Evolutionary conservation across 2,329 filamentous ascomycete species (phyloP).

Genomic region (Neopestalotiopsis sp.): DNA sequence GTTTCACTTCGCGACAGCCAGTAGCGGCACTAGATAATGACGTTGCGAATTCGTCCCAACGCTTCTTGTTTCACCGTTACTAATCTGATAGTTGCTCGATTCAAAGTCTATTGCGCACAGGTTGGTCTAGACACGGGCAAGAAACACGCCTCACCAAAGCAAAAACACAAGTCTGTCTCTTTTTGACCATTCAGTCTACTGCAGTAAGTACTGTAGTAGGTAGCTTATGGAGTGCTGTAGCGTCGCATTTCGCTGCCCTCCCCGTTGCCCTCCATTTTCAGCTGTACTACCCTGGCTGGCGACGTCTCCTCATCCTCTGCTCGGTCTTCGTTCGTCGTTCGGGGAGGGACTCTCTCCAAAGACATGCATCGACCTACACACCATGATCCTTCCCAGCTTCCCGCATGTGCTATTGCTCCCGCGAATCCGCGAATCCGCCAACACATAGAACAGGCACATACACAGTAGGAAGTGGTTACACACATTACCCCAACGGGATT

Average conservation of each 20-base stretch:
- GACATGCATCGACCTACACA: neutral
- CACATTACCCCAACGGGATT: neutral
- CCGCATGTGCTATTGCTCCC: neutral
- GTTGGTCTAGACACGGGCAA: neutral
- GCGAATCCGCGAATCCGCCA: neutral
- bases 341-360: neutral
- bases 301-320: neutral
- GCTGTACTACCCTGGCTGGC: neutral
- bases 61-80: neutral
- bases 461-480: neutral
- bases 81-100: neutral
- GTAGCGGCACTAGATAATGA: neutral
- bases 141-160: neutral
- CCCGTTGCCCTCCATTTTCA: neutral
- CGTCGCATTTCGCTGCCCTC: neutral
- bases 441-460: neutral
- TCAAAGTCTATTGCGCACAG: neutral
- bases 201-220: too few species aligned
- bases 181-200: neutral
- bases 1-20: constrained; percentile 13
- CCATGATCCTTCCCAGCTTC: neutral
- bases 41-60: neutral
- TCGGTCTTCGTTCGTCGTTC: neutral
- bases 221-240: neutral
- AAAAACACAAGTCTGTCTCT: neutral